Evolutionary conservation across 345 rosid genomes (phyloP), one percentile per base, ranked within the genome.

Genomic region (Sonneratia alba): DNA sequence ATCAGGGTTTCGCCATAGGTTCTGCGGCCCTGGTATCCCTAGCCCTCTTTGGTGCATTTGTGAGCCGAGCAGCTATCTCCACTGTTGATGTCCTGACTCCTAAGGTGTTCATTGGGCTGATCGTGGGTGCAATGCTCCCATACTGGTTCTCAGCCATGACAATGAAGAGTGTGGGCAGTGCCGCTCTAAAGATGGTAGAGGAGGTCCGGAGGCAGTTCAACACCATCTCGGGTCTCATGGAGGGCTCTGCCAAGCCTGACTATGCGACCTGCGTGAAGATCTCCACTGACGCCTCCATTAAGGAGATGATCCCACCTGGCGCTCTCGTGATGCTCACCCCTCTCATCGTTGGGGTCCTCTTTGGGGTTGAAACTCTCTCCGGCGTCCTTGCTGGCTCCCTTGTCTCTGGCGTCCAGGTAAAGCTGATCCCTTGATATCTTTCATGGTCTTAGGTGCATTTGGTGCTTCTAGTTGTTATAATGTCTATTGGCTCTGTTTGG

Each of bases 71-170:
- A 74, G 74, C 81, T 18, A 82, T 93, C 75, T 80, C 86, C 69
- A 91, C 85, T 6, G 97, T 93, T 0, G 88, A 93, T 82, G 97
- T 93, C 7, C 81, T 91, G 88, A 89, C 96, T 61, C 98, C 97
- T 10, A 91, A 89, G 77, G 97, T 93, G 64, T 89, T 93, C 73
- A 89, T 93, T 55, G 98, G 98, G 55, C 80, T 91, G 70, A 78
- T 93, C 62, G 97, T 89, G 7, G 98, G 97, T 75, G 97, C 98
- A 15, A 91, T 93, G 97, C 97, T 88, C 75, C 96, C 97, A 3
- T 94, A 94, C 89, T 93, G 97, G 97, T 93, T 93, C 84, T 91
- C 98, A 77, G 97, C 97, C 72, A 91, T 93, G 98, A 94, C 97
- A 53, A 91, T 91, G 97, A 94, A 94, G 90, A 88, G 97, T 59